Percentiles rank a stretch among this genome's conserved stretches.
Evolutionary conservation across 805 yeast species (phyloP).

Genomic region (Yarrowia keelungensis): DNA sequence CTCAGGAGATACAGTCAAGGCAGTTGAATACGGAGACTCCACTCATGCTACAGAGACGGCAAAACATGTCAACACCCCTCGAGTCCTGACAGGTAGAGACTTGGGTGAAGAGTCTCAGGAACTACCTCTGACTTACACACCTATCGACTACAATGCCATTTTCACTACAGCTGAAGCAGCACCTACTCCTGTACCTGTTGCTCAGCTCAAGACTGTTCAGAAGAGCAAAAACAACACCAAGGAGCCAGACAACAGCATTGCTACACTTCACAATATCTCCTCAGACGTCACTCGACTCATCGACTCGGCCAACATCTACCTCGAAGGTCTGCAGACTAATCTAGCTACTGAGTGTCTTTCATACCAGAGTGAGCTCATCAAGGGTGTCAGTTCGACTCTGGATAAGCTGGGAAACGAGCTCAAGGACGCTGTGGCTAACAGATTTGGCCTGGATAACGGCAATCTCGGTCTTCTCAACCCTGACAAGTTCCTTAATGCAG

Average conservation of each 20-base stretch:
- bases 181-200: background rate
- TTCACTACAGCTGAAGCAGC: background rate
- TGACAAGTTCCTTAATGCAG: background rate
- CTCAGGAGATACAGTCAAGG: background rate
- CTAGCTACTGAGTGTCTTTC: conserved; percentile 2
- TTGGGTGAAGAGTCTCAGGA: background rate
- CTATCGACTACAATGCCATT: conserved; percentile 15
- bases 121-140: background rate
- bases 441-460: background rate
- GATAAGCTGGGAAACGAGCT: background rate
- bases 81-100: background rate
- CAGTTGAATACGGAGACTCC: no score
- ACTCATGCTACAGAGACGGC: background rate
- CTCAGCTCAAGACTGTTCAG: background rate
- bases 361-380: background rate
- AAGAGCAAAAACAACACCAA: background rate
- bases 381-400: background rate
- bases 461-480: background rate
- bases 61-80: background rate
- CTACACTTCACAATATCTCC: conserved; percentile 8
- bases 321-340: conserved; percentile 26
- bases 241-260: background rate
- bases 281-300: background rate
- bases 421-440: background rate
- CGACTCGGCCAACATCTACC: conserved; percentile 11